phyloP scores from a whole-genome alignment of 352 stramenopile genomes.

The Halophytophthora batemanensis region DNA sequence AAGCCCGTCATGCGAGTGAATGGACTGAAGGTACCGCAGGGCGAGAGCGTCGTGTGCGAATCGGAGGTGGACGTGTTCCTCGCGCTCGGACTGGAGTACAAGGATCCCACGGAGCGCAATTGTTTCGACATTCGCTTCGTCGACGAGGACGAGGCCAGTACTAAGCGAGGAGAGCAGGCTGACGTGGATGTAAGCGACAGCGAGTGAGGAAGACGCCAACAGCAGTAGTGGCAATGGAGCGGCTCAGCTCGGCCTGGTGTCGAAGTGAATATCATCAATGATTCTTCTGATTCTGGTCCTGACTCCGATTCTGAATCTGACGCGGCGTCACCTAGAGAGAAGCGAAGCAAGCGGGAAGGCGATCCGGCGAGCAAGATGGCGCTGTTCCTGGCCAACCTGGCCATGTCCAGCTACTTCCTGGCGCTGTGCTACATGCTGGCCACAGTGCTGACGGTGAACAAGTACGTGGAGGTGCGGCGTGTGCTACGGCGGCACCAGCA shows the following conservation, averaged over 20 bases:
- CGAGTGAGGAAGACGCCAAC: slow-evolving; percentile 1
- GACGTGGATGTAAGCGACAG: not conserved
- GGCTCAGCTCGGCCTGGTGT: no score
- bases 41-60: slow-evolving; percentile 71
- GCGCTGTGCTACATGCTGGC: slow-evolving; percentile 84
- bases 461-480: slow-evolving; percentile 68
- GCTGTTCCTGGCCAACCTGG: slow-evolving; percentile 86
- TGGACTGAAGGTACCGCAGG: slow-evolving; percentile 53
- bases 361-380: slow-evolving; percentile 38
- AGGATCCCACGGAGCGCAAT: slow-evolving; percentile 70
- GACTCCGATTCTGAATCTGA: no score
- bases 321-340: no score
- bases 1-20: slow-evolving; percentile 60
- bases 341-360: not conserved
- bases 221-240: no score
- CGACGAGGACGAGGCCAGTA: slow-evolving; percentile 66
- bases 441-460: slow-evolving; percentile 76
- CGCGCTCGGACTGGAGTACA: slow-evolving; percentile 81
- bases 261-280: no score
- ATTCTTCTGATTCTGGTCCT: no score
- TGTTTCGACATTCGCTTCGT: slow-evolving; percentile 83
- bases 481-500: slow-evolving; percentile 65
- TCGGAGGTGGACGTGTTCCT: slow-evolving; percentile 86
- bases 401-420: slow-evolving; percentile 87
- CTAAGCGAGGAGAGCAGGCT: slow-evolving; percentile 30